phyloP scores from a whole-genome alignment of 2,329 filamentous ascomycete genomes.

The Trichoderma sp. region DNA sequence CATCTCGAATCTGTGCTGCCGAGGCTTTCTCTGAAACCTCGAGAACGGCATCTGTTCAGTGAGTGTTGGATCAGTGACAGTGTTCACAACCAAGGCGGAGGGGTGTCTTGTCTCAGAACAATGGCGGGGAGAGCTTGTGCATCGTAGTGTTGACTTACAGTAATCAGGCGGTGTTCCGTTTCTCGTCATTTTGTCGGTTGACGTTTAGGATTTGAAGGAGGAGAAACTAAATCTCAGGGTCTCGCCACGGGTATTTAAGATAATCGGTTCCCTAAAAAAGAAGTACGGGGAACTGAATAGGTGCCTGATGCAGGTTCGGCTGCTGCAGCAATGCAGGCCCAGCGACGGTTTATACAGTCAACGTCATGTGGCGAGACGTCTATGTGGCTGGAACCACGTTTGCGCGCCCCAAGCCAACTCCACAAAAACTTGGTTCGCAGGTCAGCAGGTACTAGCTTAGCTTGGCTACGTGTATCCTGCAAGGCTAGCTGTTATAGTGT shows the following conservation, averaged over 20 bases:
- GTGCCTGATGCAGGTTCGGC: slow-evolving; percentile 23
- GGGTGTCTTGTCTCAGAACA: not conserved
- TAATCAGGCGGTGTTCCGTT: slow-evolving; percentile 59
- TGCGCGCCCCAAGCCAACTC: slow-evolving; percentile 12
- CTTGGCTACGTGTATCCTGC: not conserved
- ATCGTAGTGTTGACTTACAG: slow-evolving; percentile 50
- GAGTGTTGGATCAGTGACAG: not conserved
- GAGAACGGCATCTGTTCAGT: slow-evolving; percentile 68
- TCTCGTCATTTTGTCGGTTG: slow-evolving; percentile 39
- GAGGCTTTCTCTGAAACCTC: slow-evolving; percentile 74
- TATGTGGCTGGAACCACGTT: slow-evolving; percentile 35
- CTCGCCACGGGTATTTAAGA: not conserved
- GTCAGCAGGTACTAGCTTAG: slow-evolving; percentile 1
- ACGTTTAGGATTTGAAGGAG: not conserved
- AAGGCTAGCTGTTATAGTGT: not conserved
- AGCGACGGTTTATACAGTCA: slow-evolving; percentile 31
- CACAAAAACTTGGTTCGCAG: slow-evolving; percentile 4
- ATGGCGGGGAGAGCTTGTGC: not conserved
- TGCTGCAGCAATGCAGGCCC: slow-evolving; percentile 4
- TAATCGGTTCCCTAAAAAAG: not conserved
- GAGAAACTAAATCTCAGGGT: not conserved
- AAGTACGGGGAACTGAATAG: slow-evolving; percentile 18
- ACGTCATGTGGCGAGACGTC: slow-evolving; percentile 50
- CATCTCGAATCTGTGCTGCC: slow-evolving; percentile 83
- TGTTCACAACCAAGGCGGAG: not conserved